Conservation (phyloP, 148 eudicot species). For the Agrostemma githago region DNA sequence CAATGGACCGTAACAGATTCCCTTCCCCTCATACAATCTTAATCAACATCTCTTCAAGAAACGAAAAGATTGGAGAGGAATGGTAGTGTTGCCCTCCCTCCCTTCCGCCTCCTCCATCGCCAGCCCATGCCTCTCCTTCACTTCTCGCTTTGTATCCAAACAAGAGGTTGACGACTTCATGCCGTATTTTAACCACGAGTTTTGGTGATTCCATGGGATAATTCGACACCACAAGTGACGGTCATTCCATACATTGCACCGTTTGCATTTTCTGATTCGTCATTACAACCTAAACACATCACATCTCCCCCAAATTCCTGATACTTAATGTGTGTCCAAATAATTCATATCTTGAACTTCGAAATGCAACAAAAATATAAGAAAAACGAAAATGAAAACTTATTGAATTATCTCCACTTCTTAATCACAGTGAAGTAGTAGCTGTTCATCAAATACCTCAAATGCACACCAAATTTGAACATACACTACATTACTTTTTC, state of each 20-base stretch:
- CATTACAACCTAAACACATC: neutral
- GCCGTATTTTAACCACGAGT: neutral
- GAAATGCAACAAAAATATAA: neutral
- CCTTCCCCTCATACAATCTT: too few species aligned
- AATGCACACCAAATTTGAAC: neutral
- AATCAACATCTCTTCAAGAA: too few species aligned
- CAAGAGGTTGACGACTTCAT: neutral
- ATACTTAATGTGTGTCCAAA: neutral
- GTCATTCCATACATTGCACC: slow-evolving; percentile 1
- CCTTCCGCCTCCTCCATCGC: neutral
- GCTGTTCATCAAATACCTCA: neutral
- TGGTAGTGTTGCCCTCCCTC: neutral
- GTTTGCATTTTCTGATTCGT: neutral
- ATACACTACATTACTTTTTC: neutral
- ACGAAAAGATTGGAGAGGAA: too few species aligned
- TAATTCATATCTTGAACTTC: neutral
- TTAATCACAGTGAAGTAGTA: neutral
- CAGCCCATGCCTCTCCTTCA: neutral
- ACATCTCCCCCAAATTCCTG: neutral
- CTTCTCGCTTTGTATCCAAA: neutral
- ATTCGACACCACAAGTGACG: neutral
- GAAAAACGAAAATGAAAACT: neutral
- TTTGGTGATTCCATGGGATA: neutral
- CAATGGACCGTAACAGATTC: too few species aligned
- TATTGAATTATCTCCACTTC: neutral